Base-by-base conservation (phyloP, 2,329 filamentous ascomycete species). In the Orbilia oligospora region DNA sequence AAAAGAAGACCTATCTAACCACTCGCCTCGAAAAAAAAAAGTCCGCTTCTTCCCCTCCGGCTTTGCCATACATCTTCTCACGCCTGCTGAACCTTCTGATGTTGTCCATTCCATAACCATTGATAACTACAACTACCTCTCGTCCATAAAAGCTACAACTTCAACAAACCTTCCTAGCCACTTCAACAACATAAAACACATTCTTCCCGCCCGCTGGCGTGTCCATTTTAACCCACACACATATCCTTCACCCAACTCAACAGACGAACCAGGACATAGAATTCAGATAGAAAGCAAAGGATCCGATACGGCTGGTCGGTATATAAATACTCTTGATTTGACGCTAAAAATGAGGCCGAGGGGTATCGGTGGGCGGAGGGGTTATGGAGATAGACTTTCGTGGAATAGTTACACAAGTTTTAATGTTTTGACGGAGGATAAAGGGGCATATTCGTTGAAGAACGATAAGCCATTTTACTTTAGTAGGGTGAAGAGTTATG, bases 321-420 rank as follows among this genome's bases (percentile, higher is more conserved):
- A 98, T 84, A 89, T 91, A 79, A 97, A 96, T 84, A 89, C 91
- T 55, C 91, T 98, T 89, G 91, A 95, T 76, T 84, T 99, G 33
- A 87, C 88, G 5, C 84, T 98, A 33, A 89, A 89, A 0, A 90
- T 79, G 76, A 58, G 76, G 20, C 76, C 76, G 65, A 79, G 61
- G 44, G 76, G 87, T 80, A 89, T 91, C 0, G 88, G 89, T 12
- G 82, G 83, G 33, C 82, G 83, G 5, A 88, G 87, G 80, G 88
- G 87, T 0, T 84, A 84, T 33, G 97, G 97, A 82, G 97, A 95
- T 80, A 97, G 97, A 85, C 85, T 99, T 64, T 86, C 87, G 0
- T 99, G 96, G 95, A 91, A 92, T 82, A 91, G 92, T 0, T 97
- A 94, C 83, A 97, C 93, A 89, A 95, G 91, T 85, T 95, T 97